Base-by-base conservation (phyloP, 2,329 filamentous ascomycete species). In the Raffaelea albimanens region DNA sequence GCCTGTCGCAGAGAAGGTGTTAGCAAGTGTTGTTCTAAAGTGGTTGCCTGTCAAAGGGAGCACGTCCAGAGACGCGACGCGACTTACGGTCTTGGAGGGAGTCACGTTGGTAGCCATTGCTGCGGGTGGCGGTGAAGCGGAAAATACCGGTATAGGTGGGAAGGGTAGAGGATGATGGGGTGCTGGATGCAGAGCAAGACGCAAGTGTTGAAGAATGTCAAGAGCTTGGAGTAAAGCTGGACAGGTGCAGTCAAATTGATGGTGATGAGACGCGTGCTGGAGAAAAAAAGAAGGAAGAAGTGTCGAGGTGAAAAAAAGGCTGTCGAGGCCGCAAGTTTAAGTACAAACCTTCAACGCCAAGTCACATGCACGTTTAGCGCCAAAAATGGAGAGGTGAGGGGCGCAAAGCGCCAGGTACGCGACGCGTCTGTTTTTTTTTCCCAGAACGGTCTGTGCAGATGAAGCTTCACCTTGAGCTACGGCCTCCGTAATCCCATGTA, bases 51-150 rank as follows among this genome's bases (percentile, higher is more conserved):
- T 7, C 25, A 7, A 29, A 29, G 25, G 13, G 25, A 29, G 25
- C 25, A 29, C 20, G 18, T 20, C 20, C 7, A 43, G 45, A 33
- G 38, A 53, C 43, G 53, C 46, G 55, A 50, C 48, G 53, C 45
- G 56, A 58, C 59, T 46, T 55, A 62, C 59, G 60, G 58, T 55
- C 58, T 63, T 59, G 50, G 59, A 58, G 52, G 58, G 58, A 44
- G 60, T 60, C 53, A 60, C 50, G 48, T 51, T 76, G 55, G 84
- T 70, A 67, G 87, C 79, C 87, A 94, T 93, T 78, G 72, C 64
- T 58, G 21, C 33, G 40, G 43, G 34, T 18, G 9, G 20, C 9
- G 22, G 33, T 29, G 42, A 18, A 36, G 14, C 21, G 38, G 3
- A 13, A 40, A 29, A 25, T 11, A 22, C n/a, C 31, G 21, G 34